These are phyloP conservation scores for Russula sp. DNA, from an alignment of 768 basidiomycete species.

Conservation along the genomic window DNA sequence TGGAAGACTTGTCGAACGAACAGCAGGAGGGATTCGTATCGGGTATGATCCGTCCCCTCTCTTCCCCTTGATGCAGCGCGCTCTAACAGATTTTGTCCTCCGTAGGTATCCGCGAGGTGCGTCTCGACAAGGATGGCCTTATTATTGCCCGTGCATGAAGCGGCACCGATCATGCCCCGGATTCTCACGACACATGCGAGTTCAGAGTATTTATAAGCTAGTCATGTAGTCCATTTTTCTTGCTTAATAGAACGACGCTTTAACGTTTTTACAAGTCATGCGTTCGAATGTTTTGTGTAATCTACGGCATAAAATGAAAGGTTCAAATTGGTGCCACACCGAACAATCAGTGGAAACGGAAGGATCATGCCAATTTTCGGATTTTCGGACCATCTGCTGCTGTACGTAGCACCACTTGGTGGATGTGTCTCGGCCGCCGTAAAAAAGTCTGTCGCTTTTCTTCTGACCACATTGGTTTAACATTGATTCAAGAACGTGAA, in stretches of 20 bases:
- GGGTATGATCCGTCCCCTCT: slow-evolving; percentile 20
- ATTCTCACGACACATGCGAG: background rate
- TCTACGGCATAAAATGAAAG: no score
- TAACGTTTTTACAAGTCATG: background rate
- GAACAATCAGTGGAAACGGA: no score
- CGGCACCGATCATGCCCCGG: background rate
- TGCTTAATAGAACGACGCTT: slow-evolving; percentile 9
- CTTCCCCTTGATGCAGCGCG: background rate
- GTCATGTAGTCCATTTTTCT: slow-evolving; percentile 2
- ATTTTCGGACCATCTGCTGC: no score
- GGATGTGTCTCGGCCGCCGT: no score
- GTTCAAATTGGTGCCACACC: no score
- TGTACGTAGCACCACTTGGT: no score
- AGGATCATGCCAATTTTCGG: no score
- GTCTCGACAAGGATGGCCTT: slow-evolving; percentile 15
- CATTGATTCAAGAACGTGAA: no score
- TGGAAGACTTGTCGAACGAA: slow-evolving; percentile 74
- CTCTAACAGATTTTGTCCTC: background rate
- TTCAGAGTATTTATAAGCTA: slow-evolving; percentile 12
- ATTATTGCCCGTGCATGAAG: background rate
- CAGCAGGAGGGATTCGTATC: slow-evolving; percentile 54
- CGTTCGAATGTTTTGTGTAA: background rate
- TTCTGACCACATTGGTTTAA: no score
- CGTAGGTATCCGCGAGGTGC: slow-evolving; percentile 9
- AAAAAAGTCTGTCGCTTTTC: no score